Conservation (phyloP, 2,329 filamentous ascomycete genomes). For the Fusarium longipes region DNA sequence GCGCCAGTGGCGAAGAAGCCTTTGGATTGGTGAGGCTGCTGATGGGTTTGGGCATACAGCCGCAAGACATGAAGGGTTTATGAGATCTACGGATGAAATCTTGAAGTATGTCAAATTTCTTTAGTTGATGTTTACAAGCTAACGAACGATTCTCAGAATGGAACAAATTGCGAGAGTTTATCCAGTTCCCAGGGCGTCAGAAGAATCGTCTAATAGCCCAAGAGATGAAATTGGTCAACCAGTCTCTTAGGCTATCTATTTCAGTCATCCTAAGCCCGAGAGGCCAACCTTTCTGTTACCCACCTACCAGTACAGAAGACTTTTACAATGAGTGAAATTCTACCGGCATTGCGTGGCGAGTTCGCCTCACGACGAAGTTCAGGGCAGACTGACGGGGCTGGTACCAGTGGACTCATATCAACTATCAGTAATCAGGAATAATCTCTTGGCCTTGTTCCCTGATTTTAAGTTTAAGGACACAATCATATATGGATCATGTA, state of each 20-base stretch:
- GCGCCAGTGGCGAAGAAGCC: slow-evolving; percentile 47
- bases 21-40: slow-evolving; percentile 53
- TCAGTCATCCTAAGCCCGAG: too few species aligned
- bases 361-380: background rate
- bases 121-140: background rate
- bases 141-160: background rate
- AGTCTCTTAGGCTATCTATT: too few species aligned
- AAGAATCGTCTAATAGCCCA: too few species aligned
- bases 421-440: background rate
- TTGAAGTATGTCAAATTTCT: slow-evolving; percentile 5
- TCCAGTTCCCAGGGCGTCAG: too few species aligned
- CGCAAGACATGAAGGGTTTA: background rate
- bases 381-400: background rate
- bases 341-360: too few species aligned
- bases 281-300: too few species aligned
- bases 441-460: background rate
- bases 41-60: background rate
- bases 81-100: background rate
- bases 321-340: background rate
- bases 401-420: background rate
- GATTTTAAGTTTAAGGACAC: background rate
- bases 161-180: background rate
- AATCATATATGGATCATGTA: background rate
- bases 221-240: too few species aligned
- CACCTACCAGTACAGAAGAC: background rate